Evolutionary conservation across 805 yeast genomes (phyloP), one percentile per base, ranked within the genome.

Genomic region (Saturnispora gosingensis): DNA sequence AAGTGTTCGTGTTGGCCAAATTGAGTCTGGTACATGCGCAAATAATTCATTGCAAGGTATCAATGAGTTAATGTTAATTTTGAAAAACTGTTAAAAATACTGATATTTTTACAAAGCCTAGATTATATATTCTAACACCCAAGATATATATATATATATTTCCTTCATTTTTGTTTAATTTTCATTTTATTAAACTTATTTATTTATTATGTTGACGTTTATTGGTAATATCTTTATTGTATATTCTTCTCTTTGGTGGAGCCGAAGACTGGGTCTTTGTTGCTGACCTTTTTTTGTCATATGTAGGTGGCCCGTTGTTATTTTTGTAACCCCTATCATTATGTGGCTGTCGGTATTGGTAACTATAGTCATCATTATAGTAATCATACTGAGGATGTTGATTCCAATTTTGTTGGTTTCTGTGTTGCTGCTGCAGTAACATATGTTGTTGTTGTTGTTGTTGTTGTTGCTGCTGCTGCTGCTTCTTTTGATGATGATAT

Each of bases 21-120:
- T 39, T 18, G 58, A 53, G 7, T 46, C 58, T 3, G 59, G 59
- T 24, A 61, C 67, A 1, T 74, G 76, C 46, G 91, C 93, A 1
- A 76, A 71, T 28, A 82, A 76, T 52, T 80, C 80, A 45, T 78
- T 83, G 25, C 74, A 75, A 54, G 93, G 93, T 58, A 75, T 82
- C 55, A 85, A 85, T 60, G 88, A 84, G 58, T 68, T 86, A 45
- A 74, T 85, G 59, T 71, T 74, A 18, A 68, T 85, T 35, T 67
- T 85, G 30, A 56, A 65, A 1, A 57, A 48, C 20, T 25, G 43
- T 43, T 40, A 15, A 30, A 20, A 36, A 16, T 36, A 15, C 22
- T 36, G 22, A 11, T 36, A n/a, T 22, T 24, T 22, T 40, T 22
- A 40, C 13, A 38, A 38, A 16, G 18, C 13, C n/a, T 18, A 38